Conservation (phyloP, 768 basidiomycete genomes). For the Podaxis sp. region DNA sequence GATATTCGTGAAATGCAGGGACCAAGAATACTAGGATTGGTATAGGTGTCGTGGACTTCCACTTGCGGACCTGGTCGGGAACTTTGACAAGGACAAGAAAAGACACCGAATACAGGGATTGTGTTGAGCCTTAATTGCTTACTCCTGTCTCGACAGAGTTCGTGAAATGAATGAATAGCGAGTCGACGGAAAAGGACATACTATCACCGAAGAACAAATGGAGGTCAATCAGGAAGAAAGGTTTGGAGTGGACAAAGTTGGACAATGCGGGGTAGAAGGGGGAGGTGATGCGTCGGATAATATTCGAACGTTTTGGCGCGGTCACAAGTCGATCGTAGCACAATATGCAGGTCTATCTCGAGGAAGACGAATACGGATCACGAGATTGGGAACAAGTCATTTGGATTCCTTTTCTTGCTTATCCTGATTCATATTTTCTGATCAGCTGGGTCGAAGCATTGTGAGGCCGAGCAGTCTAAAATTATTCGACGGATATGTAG, state of each 20-base stretch:
- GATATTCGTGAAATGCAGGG: not conserved
- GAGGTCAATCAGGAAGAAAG: not conserved
- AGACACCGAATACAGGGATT: not conserved
- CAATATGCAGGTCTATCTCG: not conserved
- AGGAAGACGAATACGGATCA: not conserved
- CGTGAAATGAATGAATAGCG: not conserved
- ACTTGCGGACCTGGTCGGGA: not conserved
- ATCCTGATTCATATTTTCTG: no score
- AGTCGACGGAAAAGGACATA: not conserved
- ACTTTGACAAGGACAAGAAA: not conserved
- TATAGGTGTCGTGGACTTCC: not conserved
- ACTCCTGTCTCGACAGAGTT: not conserved
- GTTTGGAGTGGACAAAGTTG: not conserved
- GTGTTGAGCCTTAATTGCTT: not conserved
- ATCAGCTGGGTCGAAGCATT: not conserved
- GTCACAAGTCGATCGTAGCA: not conserved
- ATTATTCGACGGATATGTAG: not conserved
- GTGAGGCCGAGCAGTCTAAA: not conserved
- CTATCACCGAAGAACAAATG: not conserved
- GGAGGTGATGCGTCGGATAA: not conserved
- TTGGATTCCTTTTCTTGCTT: no score
- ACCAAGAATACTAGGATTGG: not conserved
- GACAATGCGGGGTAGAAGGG: not conserved
- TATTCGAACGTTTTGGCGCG: not conserved
- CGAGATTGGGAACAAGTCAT: not conserved